Percentiles rank a stretch among this genome's conserved stretches.
Evolutionary conservation across 2,329 filamentous ascomycete genomes (phyloP).

Genomic region (Penicillium verrucosum): DNA sequence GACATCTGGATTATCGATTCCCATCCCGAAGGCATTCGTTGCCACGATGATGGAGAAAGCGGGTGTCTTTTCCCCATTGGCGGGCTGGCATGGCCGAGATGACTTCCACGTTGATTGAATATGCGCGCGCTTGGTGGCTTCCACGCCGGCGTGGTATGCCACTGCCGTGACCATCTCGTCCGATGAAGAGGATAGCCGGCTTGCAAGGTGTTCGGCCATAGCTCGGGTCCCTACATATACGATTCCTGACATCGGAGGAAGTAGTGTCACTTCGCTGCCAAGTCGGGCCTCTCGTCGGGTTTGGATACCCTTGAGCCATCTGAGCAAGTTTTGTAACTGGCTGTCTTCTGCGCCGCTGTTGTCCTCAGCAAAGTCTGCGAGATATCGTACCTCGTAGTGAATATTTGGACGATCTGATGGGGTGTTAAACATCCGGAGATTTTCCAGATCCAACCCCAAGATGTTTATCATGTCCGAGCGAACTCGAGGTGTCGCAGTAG

Average conservation of each 20-base stretch:
- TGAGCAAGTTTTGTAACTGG: constrained; percentile 72
- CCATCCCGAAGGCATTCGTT: constrained; percentile 96
- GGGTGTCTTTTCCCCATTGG: constrained; percentile 34
- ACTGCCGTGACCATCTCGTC: constrained; percentile 41
- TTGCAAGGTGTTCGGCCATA: constrained; percentile 41
- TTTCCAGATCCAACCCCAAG: constrained; percentile 63
- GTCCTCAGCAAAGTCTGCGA: constrained; percentile 33
- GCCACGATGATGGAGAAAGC: constrained; percentile 91
- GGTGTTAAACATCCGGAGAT: constrained; percentile 73
- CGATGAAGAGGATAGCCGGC: constrained; percentile 26
- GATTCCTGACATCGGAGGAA: constrained; percentile 45
- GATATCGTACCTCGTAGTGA: constrained; percentile 80
- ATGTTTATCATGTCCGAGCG: constrained; percentile 77
- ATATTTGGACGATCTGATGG: constrained; percentile 80
- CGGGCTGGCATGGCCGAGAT: constrained; percentile 10
- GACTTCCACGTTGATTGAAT: constrained; percentile 47
- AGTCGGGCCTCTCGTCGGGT: constrained; percentile 61
- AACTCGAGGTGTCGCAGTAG: constrained; percentile 79
- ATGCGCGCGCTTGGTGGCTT: constrained; percentile 65
- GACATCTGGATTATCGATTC: constrained; percentile 92
- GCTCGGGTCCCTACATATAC: constrained; percentile 46
- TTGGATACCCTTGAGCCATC: constrained; percentile 73
- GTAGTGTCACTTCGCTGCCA: constrained; percentile 16
- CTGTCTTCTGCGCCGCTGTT: constrained; percentile 49
- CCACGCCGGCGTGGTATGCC: constrained; percentile 59